phyloP scores from a whole-genome alignment of 345 rosid species.

The Bruguiera sexangula region DNA sequence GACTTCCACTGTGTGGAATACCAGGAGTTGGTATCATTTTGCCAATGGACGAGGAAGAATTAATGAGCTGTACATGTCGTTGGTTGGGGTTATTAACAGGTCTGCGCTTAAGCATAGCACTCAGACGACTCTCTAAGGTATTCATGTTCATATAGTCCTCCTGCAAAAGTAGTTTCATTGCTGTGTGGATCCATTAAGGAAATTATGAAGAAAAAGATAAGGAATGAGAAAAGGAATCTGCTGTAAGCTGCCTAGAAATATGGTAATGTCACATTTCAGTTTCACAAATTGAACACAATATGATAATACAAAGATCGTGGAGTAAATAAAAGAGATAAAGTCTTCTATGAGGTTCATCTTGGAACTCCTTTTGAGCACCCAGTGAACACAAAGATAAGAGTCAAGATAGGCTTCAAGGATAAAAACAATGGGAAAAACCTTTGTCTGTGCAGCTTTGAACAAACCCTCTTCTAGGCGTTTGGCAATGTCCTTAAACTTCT shows the following conservation, averaged over 20 bases:
- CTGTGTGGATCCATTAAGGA: constrained; percentile 14
- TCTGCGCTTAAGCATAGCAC: constrained; percentile 39
- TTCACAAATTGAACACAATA: not conserved
- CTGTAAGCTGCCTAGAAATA: not conserved
- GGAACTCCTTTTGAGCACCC: not conserved
- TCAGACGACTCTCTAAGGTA: constrained; percentile 70
- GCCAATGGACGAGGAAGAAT: constrained; percentile 58
- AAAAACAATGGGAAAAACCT: constrained; percentile 40
- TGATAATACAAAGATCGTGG: not conserved
- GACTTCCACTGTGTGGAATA: constrained; percentile 54
- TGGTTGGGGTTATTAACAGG: constrained; percentile 40
- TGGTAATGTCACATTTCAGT: not conserved
- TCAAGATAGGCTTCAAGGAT: not conserved
- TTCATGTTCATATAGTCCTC: constrained; percentile 69
- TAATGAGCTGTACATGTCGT: constrained; percentile 46
- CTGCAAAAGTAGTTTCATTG: constrained; percentile 32
- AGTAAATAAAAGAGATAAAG: not conserved
- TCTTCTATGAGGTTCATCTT: not conserved
- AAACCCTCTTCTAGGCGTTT: constrained; percentile 89
- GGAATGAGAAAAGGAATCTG: not conserved
- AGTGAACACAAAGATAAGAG: not conserved
- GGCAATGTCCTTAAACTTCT: constrained; percentile 51
- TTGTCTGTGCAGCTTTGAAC: constrained; percentile 56
- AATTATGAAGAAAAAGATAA: not conserved
- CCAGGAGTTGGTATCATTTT: constrained; percentile 98